phyloP scores from a whole-genome alignment of 306 rosid genomes.

The Vigna trinervia region DNA sequence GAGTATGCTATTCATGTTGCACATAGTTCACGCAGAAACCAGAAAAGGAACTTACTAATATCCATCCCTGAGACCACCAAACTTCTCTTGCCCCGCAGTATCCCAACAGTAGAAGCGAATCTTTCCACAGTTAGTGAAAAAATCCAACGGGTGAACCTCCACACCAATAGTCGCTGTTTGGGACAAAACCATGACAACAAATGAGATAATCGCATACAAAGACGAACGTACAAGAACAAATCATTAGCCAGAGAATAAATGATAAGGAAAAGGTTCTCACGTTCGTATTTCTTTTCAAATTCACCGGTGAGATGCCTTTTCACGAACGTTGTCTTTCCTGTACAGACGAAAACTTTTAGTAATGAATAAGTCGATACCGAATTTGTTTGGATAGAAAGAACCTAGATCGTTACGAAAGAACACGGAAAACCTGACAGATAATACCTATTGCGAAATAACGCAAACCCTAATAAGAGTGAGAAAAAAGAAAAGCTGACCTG shows the following conservation, averaged over 20 bases:
- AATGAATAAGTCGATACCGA: no score
- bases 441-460: no score
- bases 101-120: conserved; percentile 87
- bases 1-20: neutral
- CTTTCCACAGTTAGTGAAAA: conserved; percentile 80
- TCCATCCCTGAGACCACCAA: conserved; percentile 83
- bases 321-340: conserved; percentile 85
- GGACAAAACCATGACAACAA: neutral
- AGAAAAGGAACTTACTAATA: conserved; percentile 52
- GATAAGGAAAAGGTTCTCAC: conserved; percentile 43
- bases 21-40: no score
- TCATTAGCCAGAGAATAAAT: neutral
- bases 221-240: neutral
- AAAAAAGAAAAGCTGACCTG: conserved; percentile 48
- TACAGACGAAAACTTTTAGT: neutral
- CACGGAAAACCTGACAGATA: no score
- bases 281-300: conserved; percentile 82
- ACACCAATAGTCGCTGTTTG: conserved; percentile 77
- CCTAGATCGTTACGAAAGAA: no score
- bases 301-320: conserved; percentile 85
- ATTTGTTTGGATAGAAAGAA: no score
- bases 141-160: conserved; percentile 82
- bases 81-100: conserved; percentile 81
- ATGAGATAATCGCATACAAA: neutral
- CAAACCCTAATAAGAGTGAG: neutral